Base-by-base conservation (phyloP, 164 flowering plant species). In the Paratinospora sagittata region DNA sequence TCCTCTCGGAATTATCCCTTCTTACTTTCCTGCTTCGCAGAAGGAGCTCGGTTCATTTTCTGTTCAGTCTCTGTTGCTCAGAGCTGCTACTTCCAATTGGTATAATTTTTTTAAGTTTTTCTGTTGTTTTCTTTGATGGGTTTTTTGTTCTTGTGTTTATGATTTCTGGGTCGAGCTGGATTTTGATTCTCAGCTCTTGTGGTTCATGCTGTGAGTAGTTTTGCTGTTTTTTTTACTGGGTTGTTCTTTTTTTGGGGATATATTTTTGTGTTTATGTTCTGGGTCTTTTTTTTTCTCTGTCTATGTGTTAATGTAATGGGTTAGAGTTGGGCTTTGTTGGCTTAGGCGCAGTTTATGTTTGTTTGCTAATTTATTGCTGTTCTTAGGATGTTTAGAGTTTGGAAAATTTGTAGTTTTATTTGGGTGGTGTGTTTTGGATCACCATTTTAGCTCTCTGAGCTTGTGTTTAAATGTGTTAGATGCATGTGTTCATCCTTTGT, bases 1-100 rank as follows among this genome's bases (percentile, higher is more conserved):
- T 63, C 98, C 98, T 30, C 79, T 92, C 26, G 93, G 93, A 2
- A 64, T 94, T 63, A 79, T 92, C n/a, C 97, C 97, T 41, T 82
- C 88, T 21, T 81, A 65, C 70, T 78, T 84, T n/a, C 88, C 94
- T 1, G 49, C 90, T 37, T 33, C 79, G 27, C 76, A 69, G 5
- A 85, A 85, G 75, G 90, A 88, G 30, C 73, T 85, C 65, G 95
- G 93, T 34, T 81, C 90, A 39, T 84, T 90, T 73, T 75, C 93
- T 63, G 78, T 91, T 41, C 93, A 94, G 80, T 84, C 93, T 36
- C 82, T 90, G 55, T 65, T 90, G 73, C 64, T 84, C 75, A 79
- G 68, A 24, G 80, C 79, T 2, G 27, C 78, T 41, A 19, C 76
- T 57, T 26, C 83, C 10, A 78, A 85, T 74, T 83, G 93, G 97